Evolutionary conservation across 2,329 filamentous ascomycete genomes (phyloP), one percentile per base, ranked within the genome.

Genomic region (Colletotrichum sp.): DNA sequence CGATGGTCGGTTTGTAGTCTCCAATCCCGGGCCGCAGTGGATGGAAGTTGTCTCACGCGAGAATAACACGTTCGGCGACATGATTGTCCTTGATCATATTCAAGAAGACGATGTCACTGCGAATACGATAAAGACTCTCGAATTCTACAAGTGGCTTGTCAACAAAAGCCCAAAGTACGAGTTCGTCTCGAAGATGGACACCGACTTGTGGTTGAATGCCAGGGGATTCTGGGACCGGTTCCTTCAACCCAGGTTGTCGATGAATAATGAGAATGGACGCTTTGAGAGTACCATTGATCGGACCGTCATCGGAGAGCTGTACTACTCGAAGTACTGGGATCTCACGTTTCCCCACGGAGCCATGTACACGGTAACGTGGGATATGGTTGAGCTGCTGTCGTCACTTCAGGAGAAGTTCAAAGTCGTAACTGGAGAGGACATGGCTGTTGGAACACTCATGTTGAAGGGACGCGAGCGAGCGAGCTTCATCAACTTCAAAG

Each of bases 301-400:
- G 13, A 83, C 82, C 7, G 77, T 82, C 9, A 81, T 84, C 16
- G 82, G 79, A 7, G 79, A 83, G 75, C 77, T 81, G 12, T 83
- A 80, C 72, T 81, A 81, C 26, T 80, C 79, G 18, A 71, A 48
- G 14, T 68, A 64, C 7, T 75, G 79, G 74, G 79, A 81, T 67
- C 78, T 80, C 43, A 79, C 78, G 2, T 83, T 82, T 66, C 82
- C 82, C 1, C 82, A 83, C 34, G 82, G 82, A 7, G 79, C 82
- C 30, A 82, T 84, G 79, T 84, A 84, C 78, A 83, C 83, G 21
- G 71, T 80, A 6, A 83, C 82, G 6, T 83, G 82, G 82, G 83
- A 83, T 64, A 79, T 83, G 79, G 78, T 83, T 7, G 77, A 81
- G 68, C 70, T 81, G 21, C 71, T 84, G 3, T 74, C 78, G 7